Base-by-base conservation (phyloP, 192 early-diverging fungal species). In the Backusella tarrabulga region DNA sequence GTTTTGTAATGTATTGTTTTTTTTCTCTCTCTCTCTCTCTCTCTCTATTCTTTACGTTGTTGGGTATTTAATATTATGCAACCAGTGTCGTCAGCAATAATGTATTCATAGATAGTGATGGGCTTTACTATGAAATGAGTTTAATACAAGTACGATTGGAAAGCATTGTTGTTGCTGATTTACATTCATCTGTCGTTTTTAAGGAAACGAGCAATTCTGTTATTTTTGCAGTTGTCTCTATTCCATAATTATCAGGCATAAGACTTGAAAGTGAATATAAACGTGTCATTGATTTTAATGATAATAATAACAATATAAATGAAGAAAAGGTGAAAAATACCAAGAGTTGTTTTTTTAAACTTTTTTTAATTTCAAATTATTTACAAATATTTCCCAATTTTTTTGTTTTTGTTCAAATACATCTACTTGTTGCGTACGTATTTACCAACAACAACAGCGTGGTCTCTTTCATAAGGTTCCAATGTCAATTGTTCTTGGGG, bases 401-500 rank as follows among this genome's bases (percentile, higher is more conserved):
- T 14, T 44, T 12, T n/a, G 6, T 19, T 4, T 50, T 50, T 50
- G 46, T n/a, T 50, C 17, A 44, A 46, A 46, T 0, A 19, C 3
- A 46, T 46, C 83, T 90, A 87, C 83, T 90, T 86, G 80, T 86
- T 70, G 50, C 87, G 81, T 50, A 88, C 83, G 81, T 97, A 97
- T 78, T 92, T 93, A 44, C 96, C 98, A 66, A 97, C 91, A 38
- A 99, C 97, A 36, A 99, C 85, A 76, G 97, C 97, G 92, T 99
- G 98, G 84, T 99, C 98, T 86, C 98, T 91, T 85, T 99, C 96
- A 82, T 98, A 98, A 19, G 97, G 96, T 88, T 99, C 97, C 35
- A 99, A 88, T n/a, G 97, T 98, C 76, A 98, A n/a, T n/a, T n/a
- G n/a, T n/a, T 98, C 98, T 83, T 94, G 91, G 63, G 97, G 96